phyloP scores from a whole-genome alignment of 805 yeast genomes.

The Tetrapisispora arboricola region DNA sequence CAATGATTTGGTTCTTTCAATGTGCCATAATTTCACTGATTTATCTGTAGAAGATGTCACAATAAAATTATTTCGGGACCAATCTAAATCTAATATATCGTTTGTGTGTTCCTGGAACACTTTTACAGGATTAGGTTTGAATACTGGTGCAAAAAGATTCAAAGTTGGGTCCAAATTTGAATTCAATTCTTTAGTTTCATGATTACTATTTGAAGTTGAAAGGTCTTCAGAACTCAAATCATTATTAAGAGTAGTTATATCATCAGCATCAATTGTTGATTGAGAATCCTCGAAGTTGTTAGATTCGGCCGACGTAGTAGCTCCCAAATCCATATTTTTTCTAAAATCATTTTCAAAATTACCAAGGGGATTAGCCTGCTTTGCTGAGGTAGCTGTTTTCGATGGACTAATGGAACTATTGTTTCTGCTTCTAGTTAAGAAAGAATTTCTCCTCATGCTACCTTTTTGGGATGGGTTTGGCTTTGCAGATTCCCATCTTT shows the following conservation, averaged over 20 bases:
- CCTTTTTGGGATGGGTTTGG: slow-evolving; percentile 7
- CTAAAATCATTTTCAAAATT: background rate
- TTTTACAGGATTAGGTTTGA: slow-evolving; percentile 53
- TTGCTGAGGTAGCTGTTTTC: background rate
- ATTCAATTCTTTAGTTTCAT: background rate
- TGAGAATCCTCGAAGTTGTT: background rate
- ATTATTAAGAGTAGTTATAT: background rate
- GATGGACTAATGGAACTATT: background rate
- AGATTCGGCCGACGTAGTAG: background rate
- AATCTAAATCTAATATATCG: slow-evolving; percentile 65
- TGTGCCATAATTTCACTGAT: slow-evolving; percentile 79
- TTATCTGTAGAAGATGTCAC: slow-evolving; percentile 77
- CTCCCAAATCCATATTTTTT: background rate
- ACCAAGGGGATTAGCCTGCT: background rate
- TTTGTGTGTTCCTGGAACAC: slow-evolving; percentile 57
- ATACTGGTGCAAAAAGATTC: slow-evolving; percentile 58
- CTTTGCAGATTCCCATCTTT: slow-evolving; percentile 40
- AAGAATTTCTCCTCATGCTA: background rate
- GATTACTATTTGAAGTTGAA: background rate
- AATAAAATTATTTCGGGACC: slow-evolving; percentile 82
- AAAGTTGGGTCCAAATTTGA: background rate
- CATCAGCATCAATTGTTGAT: background rate
- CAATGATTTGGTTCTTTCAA: slow-evolving; percentile 52
- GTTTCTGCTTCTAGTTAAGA: background rate
- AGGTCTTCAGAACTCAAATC: background rate